Evolutionary conservation across 148 eudicot genomes (phyloP).

Genomic region (Chenopodium album): DNA sequence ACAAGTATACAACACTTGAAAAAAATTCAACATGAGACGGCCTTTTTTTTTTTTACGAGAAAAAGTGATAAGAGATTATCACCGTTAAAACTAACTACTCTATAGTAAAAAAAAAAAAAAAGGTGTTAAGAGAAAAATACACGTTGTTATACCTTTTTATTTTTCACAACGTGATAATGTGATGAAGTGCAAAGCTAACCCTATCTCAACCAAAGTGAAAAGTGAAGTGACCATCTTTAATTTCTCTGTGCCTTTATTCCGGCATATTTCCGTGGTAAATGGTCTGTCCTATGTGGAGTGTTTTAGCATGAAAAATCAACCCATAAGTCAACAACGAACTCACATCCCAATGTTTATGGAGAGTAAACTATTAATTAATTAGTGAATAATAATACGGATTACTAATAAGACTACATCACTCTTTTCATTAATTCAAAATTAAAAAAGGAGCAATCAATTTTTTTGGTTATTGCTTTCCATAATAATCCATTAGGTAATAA

Average conservation of each 20-base stretch:
- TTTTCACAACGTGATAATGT: no score
- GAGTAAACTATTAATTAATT: background rate
- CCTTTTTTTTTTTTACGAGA: no score
- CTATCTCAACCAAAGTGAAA: background rate
- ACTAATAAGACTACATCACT: no score
- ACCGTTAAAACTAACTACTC: no score
- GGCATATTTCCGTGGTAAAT: slow-evolving; percentile 9
- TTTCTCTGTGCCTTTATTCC: slow-evolving; percentile 3
- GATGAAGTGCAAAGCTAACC: background rate
- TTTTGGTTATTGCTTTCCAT: background rate
- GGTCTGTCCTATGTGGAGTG: background rate
- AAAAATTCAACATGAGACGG: no score
- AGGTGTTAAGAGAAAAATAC: no score
- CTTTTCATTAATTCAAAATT: no score
- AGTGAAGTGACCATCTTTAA: background rate
- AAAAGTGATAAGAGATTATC: no score
- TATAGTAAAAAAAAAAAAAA: no score
- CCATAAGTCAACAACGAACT: background rate
- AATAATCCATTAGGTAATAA: background rate
- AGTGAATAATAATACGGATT: no score
- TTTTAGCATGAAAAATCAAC: background rate
- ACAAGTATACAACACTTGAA: no score
- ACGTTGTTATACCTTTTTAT: no score
- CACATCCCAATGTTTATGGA: slow-evolving; percentile 6
- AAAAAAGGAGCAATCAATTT: background rate